Base-by-base conservation (phyloP, 257 asterid genomes). In the Solanum ossicruentum region DNA sequence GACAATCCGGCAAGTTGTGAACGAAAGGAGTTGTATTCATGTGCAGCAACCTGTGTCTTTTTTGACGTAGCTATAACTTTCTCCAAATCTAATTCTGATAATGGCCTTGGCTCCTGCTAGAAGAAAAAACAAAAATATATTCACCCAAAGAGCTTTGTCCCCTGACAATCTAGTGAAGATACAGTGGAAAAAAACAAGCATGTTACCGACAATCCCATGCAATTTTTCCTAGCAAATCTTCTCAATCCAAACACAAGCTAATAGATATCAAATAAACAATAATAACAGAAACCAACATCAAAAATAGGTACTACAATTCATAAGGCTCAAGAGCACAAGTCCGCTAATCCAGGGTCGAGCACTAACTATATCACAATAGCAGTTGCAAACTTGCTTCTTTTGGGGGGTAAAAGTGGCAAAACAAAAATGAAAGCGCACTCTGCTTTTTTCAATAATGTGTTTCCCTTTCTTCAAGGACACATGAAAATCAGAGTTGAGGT, bases 41-140 rank as follows among this genome's bases (percentile, higher is more conserved):
- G 86, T 78, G 99, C 98, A 84, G 97, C 99, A 84, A 87, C 87
- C 70, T 85, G 91, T 1, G 99, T 96, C 70, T 88, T 92, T 36
- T 85, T 94, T 36, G 93, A 84, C 12, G 93, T 94, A 8, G 92
- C 86, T 36, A 93, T 60, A n/a, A 91, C 97, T 80, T 84, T 90
- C 90, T 93, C 97, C 89, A 96, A 86, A 88, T 96, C 98, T 7
- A 17, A 54, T 85, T 89, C 93, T 6, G 93, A 72, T 87, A 95
- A 90, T 85, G 93, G 91, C 84, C 99, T 92, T 16, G 97, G 92
- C 82, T 91, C 97, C 75, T 81, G 84, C 41, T 77, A 23, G 43
- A 58, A n/a, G 39, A 81, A 47, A 69, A 69, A 20, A 52, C n/a
- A 49, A 23, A 18, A 49, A 51, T 16, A 28, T 4, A 26, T 51